Percentiles rank a stretch among this genome's conserved stretches.
These are phyloP conservation scores for Phytophthora tubulina DNA, from an alignment of 352 stramenopile genomes.

Conservation along the genomic window DNA sequence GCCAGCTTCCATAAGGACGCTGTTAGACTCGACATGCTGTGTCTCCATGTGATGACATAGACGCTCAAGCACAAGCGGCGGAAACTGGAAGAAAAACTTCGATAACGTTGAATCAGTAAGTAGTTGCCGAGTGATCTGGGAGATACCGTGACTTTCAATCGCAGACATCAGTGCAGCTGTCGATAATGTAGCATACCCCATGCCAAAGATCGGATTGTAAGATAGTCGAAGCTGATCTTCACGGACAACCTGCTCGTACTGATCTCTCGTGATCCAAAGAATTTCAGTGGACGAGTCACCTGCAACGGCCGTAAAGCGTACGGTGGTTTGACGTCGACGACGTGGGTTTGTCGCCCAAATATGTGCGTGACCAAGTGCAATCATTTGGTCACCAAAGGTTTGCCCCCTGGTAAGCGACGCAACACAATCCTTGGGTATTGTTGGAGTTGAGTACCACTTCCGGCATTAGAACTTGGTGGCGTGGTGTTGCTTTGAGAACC, in stretches of 20 bases:
- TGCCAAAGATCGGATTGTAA: conserved; percentile 44
- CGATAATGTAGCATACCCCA: neutral
- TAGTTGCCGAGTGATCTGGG: conserved; percentile 43
- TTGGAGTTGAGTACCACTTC: neutral
- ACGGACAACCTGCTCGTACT: conserved; percentile 47
- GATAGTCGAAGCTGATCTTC: conserved; percentile 56
- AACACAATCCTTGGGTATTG: conserved; percentile 26
- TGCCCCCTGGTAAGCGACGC: conserved; percentile 51
- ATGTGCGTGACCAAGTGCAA: conserved; percentile 54
- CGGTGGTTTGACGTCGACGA: conserved; percentile 15
- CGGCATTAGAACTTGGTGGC: neutral
- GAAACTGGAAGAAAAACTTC: conserved; percentile 67
- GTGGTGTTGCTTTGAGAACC: neutral
- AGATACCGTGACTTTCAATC: conserved; percentile 36
- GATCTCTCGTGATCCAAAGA: conserved; percentile 46
- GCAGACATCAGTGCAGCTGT: conserved; percentile 1
- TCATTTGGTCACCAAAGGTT: conserved; percentile 62
- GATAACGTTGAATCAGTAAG: conserved; percentile 41
- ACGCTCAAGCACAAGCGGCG: conserved; percentile 61
- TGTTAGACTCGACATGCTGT: conserved; percentile 27
- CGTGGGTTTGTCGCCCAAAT: conserved; percentile 32
- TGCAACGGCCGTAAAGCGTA: conserved; percentile 45
- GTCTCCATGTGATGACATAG: conserved; percentile 59
- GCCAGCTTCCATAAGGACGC: conserved; percentile 32
- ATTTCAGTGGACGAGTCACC: conserved; percentile 59